phyloP scores from a whole-genome alignment of 2,329 filamentous ascomycete species.

The Paracoccidioides brasiliensis region DNA sequence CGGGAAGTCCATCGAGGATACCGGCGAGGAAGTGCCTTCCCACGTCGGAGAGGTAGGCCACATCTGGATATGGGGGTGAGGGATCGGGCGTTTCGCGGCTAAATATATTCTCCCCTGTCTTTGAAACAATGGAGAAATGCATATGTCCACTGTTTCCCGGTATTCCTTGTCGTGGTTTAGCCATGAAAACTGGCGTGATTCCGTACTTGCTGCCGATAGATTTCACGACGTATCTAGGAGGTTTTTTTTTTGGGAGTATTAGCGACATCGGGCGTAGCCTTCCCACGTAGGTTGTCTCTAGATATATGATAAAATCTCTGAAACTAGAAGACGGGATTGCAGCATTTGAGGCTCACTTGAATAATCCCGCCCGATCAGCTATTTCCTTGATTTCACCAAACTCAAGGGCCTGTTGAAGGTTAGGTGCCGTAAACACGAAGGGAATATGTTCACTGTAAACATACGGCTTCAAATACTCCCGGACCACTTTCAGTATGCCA shows the following conservation, averaged over 20 bases:
- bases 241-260: not conserved
- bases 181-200: conserved; percentile 97
- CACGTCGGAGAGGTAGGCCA: conserved; percentile 69
- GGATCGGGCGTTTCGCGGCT: conserved; percentile 58
- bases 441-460: conserved; percentile 13
- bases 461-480: conserved; percentile 81
- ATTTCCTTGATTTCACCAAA: conserved; percentile 78
- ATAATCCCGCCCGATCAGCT: conserved; percentile 82
- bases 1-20: conserved; percentile 72
- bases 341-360: conserved; percentile 52
- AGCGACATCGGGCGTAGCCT: not conserved
- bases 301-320: not conserved
- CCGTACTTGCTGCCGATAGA: conserved; percentile 74
- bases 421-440: not conserved
- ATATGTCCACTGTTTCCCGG: conserved; percentile 95
- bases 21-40: conserved; percentile 90
- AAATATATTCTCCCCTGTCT: conserved; percentile 72
- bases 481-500: conserved; percentile 95
- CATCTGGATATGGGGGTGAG: conserved; percentile 58
- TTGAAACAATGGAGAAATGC: conserved; percentile 78
- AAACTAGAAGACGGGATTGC: not conserved
- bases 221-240: conserved; percentile 62
- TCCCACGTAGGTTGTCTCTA: not conserved
- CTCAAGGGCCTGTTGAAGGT: conserved; percentile 51
- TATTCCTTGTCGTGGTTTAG: conserved; percentile 79